Conservation (phyloP, 2,329 filamentous ascomycete genomes). For the Didymellaceae sp. region DNA sequence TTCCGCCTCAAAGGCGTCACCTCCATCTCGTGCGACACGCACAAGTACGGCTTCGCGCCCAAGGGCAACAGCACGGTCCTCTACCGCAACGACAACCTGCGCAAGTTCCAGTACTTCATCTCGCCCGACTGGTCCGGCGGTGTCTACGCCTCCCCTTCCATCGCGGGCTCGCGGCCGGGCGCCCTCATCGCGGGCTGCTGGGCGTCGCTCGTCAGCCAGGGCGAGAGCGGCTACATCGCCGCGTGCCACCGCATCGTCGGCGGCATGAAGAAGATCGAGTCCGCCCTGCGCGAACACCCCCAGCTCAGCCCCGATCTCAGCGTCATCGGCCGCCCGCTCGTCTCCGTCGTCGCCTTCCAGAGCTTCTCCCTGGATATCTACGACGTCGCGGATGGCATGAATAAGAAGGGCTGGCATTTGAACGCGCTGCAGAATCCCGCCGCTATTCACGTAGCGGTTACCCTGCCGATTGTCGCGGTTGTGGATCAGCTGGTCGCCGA, state of each 20-base stretch:
- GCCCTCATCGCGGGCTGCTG: slow-evolving; percentile 96
- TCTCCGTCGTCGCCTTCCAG: slow-evolving; percentile 88
- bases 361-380: slow-evolving; percentile 89
- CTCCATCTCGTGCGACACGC: slow-evolving; percentile 94
- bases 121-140: slow-evolving; percentile 94
- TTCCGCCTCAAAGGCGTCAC: slow-evolving; percentile 94
- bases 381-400: slow-evolving; percentile 90
- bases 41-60: slow-evolving; percentile 98
- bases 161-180: slow-evolving; percentile 90
- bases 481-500: slow-evolving; percentile 82
- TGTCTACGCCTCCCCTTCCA: slow-evolving; percentile 90
- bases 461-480: slow-evolving; percentile 80
- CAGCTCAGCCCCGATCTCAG: slow-evolving; percentile 74
- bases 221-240: slow-evolving; percentile 85
- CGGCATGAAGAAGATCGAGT: slow-evolving; percentile 78
- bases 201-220: slow-evolving; percentile 87
- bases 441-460: slow-evolving; percentile 93
- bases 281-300: slow-evolving; percentile 73
- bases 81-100: slow-evolving; percentile 80
- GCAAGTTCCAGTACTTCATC: slow-evolving; percentile 95
- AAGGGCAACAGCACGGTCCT: slow-evolving; percentile 95
- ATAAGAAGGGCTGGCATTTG: slow-evolving; percentile 86
- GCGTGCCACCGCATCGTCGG: slow-evolving; percentile 89
- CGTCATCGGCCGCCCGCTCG: slow-evolving; percentile 82
- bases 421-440: slow-evolving; percentile 92